Conservation (phyloP, 257 asterid species). For the Buddleja alternifolia region DNA sequence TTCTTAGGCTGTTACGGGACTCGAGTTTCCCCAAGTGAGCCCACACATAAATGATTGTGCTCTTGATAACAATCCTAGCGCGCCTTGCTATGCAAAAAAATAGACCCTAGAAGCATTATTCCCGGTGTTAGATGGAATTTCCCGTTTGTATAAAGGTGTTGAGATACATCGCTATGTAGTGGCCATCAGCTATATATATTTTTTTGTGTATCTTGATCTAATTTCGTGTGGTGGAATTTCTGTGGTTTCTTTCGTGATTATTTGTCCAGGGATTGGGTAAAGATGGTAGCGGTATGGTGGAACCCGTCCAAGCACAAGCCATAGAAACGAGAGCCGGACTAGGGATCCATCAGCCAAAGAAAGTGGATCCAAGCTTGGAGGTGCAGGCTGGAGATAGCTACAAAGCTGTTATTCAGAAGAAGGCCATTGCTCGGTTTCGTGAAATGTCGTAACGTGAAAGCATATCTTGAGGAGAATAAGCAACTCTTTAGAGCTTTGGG, state of each 20-base stretch:
- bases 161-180: conserved; percentile 27
- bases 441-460: conserved; percentile 79
- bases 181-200: conserved; percentile 37
- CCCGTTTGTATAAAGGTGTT: not conserved
- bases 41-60: too few relatives aligned
- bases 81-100: too few relatives aligned
- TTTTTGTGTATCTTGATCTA: conserved; percentile 37
- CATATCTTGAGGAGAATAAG: not conserved
- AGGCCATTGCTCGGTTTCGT: conserved; percentile 95
- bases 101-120: too few relatives aligned
- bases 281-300: conserved; percentile 96
- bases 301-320: conserved; percentile 86
- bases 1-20: too few relatives aligned
- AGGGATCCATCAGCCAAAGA: conserved; percentile 84
- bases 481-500: conserved; percentile 2
- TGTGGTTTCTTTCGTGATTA: conserved; percentile 45
- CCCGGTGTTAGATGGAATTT: too few relatives aligned
- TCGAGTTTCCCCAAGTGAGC: too few relatives aligned
- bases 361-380: conserved; percentile 80
- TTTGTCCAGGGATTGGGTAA: conserved; percentile 82
- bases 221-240: conserved; percentile 39
- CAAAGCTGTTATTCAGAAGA: conserved; percentile 92
- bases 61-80: too few relatives aligned
- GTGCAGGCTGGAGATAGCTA: conserved; percentile 98
- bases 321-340: conserved; percentile 83